A percentile compares a stretch with the other conserved stretches of the same genome.
phyloP scores from a whole-genome alignment of 306 rosid species.

The Rosa lucieae region DNA sequence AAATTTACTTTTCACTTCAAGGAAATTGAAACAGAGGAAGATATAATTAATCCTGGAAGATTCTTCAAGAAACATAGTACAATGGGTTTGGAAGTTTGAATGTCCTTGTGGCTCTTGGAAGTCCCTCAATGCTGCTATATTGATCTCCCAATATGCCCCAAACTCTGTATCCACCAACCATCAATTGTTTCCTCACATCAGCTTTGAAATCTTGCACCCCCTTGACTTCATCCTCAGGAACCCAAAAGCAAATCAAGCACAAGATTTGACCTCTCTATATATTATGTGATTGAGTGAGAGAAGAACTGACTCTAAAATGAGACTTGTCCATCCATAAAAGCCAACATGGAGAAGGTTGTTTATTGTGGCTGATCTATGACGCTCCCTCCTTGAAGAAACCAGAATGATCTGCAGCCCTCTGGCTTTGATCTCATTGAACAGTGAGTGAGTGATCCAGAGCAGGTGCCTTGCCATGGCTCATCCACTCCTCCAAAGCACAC shows the following conservation, averaged over 20 bases:
- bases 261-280: neutral
- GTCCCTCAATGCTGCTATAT: constrained; percentile 46
- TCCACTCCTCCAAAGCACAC: constrained; percentile 61
- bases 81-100: constrained; percentile 54
- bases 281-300: too few species aligned
- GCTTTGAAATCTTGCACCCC: constrained; percentile 41
- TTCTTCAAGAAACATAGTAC: constrained; percentile 38
- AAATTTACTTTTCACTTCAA: neutral
- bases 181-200: constrained; percentile 33
- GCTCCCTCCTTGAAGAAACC: constrained; percentile 61
- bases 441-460: constrained; percentile 51
- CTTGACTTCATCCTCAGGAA: constrained; percentile 31
- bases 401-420: constrained; percentile 59
- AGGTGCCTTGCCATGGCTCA: constrained; percentile 54
- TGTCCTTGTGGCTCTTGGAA: constrained; percentile 36
- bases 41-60: neutral
- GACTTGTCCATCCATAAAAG: constrained; percentile 59
- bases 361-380: constrained; percentile 60
- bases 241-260: neutral
- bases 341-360: constrained; percentile 63
- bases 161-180: constrained; percentile 32
- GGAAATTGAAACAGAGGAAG: neutral
- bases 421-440: constrained; percentile 54
- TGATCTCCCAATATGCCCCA: constrained; percentile 51
- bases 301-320: constrained; percentile 44